Evolutionary conservation across 1,284 basidiomycete species (phyloP), one percentile per base, ranked within the genome.

Genomic region (Butyriboletus appendiculatus): DNA sequence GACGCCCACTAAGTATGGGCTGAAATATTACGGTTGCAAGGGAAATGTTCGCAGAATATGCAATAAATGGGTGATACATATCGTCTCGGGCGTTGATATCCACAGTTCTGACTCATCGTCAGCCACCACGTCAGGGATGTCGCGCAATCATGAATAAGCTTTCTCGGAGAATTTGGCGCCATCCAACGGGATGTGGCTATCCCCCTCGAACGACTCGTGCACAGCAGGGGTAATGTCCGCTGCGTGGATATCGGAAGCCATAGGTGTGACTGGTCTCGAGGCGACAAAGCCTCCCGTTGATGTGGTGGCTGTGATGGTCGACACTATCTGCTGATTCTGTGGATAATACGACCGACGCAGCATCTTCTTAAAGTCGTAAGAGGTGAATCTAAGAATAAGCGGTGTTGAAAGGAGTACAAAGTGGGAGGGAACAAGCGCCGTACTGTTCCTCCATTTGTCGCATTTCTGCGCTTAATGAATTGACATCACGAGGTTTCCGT

Each of bases 391-490:
- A 44, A 48, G 59, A 41, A 40, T 33, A 38, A 37, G 48, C 10
- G 24, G 14, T 30, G 12, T 20, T 45, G 15, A 52, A 16, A 46
- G 14, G 35, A 11, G 33, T 1, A 26, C 2, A 24, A 20, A 18
- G 32, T 2, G 1, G 9, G n/a, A 41, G 10, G 1, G 43, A 46
- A 49, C 16, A 15, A 40, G 35, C 2, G 24, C 81, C 91, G 62
- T 65, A 96, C 94, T 97, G 94, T 70, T 98, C 94, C 75, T 99
- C 96, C 94, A 98, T 97, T 76, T 95, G 89, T 52, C 92, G 78
- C 90, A 96, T 94, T 72, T 98, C 96, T 1, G 85, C 83, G 53
- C 89, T 92, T 53, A 98, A 75, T 48, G 86, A 86, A 59, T 79
- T 82, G 28, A 88, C 72, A 63, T 98, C 95, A 58, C 95, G 90